Conservation (phyloP, 2,329 filamentous ascomycete genomes). For the Pseudocercospora fuligena region DNA sequence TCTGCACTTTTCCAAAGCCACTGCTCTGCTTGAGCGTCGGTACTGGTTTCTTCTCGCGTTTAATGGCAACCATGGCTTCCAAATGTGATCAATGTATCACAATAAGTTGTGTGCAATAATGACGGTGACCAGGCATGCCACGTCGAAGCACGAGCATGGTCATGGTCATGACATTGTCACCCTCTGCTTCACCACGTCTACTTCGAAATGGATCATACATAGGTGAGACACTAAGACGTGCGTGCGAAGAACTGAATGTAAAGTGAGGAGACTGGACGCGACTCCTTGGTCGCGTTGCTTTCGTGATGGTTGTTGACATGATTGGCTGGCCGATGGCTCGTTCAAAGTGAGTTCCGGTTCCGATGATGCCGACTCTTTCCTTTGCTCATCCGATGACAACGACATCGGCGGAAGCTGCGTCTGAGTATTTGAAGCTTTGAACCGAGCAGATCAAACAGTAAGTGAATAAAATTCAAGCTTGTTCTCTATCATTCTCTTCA, state of each 20-base stretch:
- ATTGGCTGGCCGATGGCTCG: neutral
- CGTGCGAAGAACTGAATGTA: neutral
- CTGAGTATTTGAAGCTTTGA: neutral
- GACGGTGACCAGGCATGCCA: too few species aligned
- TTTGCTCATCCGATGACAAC: slow-evolving; percentile 9
- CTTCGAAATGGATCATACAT: neutral
- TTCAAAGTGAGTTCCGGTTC: slow-evolving; percentile 1
- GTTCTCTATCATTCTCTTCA: neutral
- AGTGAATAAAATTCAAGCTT: neutral
- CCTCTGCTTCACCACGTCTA: neutral
- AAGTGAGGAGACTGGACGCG: neutral
- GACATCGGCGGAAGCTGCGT: slow-evolving; percentile 2
- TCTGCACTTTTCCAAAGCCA: neutral
- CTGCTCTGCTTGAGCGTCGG: neutral
- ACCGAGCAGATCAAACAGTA: neutral
- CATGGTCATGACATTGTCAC: neutral
- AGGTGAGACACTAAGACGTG: neutral
- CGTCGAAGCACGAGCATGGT: neutral
- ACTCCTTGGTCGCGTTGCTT: neutral
- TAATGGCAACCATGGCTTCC: neutral
- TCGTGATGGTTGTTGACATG: neutral
- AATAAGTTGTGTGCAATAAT: too few species aligned
- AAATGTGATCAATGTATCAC: neutral
- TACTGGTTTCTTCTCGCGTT: neutral
- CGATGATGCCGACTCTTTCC: slow-evolving; percentile 1